These are phyloP conservation scores for Stagonosporopsis cucurbitacearum DNA, from an alignment of 2,329 filamentous ascomycete genomes.

Conservation along the genomic window DNA sequence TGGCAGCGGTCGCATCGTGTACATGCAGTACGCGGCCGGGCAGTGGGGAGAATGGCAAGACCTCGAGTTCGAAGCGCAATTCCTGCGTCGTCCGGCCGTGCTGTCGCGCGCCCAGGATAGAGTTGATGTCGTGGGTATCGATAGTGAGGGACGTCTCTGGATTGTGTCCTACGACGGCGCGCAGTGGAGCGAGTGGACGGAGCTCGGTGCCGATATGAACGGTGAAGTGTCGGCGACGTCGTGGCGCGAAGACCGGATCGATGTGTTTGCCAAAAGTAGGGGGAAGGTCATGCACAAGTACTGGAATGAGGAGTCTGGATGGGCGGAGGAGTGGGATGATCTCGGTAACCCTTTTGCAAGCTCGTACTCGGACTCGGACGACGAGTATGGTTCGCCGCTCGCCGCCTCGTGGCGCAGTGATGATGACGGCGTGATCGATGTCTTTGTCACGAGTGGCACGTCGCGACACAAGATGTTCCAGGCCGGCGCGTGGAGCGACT, in stretches of 20 bases:
- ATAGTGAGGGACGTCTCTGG: conserved; percentile 8
- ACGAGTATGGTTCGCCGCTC: not conserved
- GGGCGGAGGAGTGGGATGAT: conserved; percentile 1
- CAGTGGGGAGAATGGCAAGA: conserved; percentile 18
- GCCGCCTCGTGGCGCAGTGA: conserved; percentile 4
- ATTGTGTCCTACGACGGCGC: conserved; percentile 13
- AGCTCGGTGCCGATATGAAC: conserved; percentile 4
- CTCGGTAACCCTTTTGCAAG: not conserved
- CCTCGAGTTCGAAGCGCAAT: not conserved
- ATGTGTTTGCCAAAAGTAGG: conserved; percentile 10
- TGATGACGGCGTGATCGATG: conserved; percentile 12
- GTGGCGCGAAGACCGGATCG: conserved; percentile 18
- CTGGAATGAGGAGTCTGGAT: conserved; percentile 1
- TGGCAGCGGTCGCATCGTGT: conserved; percentile 12
- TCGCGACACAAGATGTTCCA: conserved; percentile 11
- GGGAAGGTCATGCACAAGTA: not conserved
- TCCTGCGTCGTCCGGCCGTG: conserved; percentile 6
- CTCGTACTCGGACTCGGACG: not conserved
- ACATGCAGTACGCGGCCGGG: conserved; percentile 9
- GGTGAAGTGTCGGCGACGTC: conserved; percentile 15
- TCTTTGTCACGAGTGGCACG: not conserved
- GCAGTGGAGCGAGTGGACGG: conserved; percentile 12
- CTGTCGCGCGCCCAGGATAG: conserved; percentile 3
- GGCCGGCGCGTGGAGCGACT: conserved; percentile 16
- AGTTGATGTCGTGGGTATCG: conserved; percentile 15